Base-by-base conservation (phyloP, 371 early-diverging fungal genomes). In the Rhizopus sp. region DNA sequence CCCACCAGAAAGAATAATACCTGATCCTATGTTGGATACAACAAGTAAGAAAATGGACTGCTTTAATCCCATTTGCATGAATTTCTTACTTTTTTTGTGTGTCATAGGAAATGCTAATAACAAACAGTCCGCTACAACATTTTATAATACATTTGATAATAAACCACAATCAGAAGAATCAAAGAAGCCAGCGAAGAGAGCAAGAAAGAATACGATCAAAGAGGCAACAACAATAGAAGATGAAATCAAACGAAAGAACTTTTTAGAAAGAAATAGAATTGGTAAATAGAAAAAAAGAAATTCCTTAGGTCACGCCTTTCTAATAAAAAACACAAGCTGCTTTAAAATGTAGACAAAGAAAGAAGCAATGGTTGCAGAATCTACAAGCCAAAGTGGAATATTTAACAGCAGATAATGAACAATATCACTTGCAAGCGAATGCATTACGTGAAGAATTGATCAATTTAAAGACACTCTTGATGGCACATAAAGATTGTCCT, bases 201-300 rank as follows among this genome's bases (percentile, higher is more conserved):
- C 29, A 35, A 38, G 3, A 38, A 41, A 33, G 31, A 9, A 30
- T 16, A 10, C 41, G 23, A n/a, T 29, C 8, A 29, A 12, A 34
- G 30, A 12, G 52, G 13, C 51, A 30, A 15, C 10, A 8, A 48
- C 44, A n/a, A 29, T 46, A 23, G 77, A 81, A 31, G 82, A 77
- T 15, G 86, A 88, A 51, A 89, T 87, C 47, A 91, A 89, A 57
- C 77, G 91, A 52, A 77, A 77, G 60, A 90, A 83, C 70, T 91
- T 93, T 70, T 77, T 92, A 70, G 93, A 92, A 68, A 77, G 91
- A 57, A 92, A 92, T 69, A 82, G 92, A 57, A 83, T 85, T 73
- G 90, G 90, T 88, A 77, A 60, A 49, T 35, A 40, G 7, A 9
- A 38, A 13, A 57, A 7, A 51, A 40, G 17, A 12, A 39, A 37